phyloP scores from a whole-genome alignment of 768 basidiomycete species.

The Pulveroboletus sp. region DNA sequence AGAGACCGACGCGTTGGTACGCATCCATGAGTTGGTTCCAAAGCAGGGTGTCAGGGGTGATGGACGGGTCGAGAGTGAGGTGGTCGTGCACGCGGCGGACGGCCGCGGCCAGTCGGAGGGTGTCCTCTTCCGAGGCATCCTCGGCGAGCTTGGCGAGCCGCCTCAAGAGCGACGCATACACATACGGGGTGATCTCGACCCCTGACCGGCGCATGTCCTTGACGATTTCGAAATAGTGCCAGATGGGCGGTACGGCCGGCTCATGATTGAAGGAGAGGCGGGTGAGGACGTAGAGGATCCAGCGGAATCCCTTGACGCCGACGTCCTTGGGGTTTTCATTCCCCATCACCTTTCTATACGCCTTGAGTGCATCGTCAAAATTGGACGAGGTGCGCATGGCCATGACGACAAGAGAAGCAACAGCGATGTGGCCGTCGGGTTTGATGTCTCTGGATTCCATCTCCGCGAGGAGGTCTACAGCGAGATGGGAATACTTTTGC shows the following conservation, averaged over 20 bases:
- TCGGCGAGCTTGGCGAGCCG: constrained; percentile 47
- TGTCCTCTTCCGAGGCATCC: constrained; percentile 22
- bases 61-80: constrained; percentile 72
- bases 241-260: constrained; percentile 38
- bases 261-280: constrained; percentile 48
- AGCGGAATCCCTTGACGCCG: constrained; percentile 55
- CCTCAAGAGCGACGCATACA: constrained; percentile 66
- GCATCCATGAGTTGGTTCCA: constrained; percentile 89
- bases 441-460: constrained; percentile 54
- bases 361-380: constrained; percentile 56
- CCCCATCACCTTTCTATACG: constrained; percentile 47
- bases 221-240: constrained; percentile 70
- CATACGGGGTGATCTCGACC: constrained; percentile 48
- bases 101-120: constrained; percentile 39
- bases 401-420: constrained; percentile 53
- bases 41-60: constrained; percentile 64
- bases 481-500: constrained; percentile 46
- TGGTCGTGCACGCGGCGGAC: constrained; percentile 68
- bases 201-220: constrained; percentile 74
- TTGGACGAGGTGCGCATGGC: constrained; percentile 60
- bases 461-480: constrained; percentile 55
- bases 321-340: constrained; percentile 32
- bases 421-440: constrained; percentile 41
- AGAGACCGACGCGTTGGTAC: constrained; percentile 75
- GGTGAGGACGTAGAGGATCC: constrained; percentile 63